Evolutionary conservation across 2,329 filamentous ascomycete species (phyloP).

Genomic region (Xylaria sp.): DNA sequence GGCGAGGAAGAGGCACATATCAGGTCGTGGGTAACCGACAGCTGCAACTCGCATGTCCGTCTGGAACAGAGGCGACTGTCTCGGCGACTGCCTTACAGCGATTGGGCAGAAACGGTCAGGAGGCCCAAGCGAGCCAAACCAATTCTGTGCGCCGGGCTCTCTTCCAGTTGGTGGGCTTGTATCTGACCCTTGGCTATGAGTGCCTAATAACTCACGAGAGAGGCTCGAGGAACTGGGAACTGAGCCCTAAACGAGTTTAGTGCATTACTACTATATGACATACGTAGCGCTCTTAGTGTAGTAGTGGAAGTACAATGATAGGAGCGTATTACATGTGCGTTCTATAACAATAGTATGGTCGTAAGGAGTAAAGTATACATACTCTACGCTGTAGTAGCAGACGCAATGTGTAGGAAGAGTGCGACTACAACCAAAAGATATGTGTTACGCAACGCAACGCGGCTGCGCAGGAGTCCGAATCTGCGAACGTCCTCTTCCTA

Average conservation of each 20-base stretch:
- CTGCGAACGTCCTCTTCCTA: conserved; percentile 43
- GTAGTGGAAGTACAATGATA: not conserved
- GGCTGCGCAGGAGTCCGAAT: conserved; percentile 46
- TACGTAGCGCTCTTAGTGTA: not conserved
- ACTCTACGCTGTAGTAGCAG: not conserved
- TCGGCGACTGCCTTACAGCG: conserved; percentile 47
- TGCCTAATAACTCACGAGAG: conserved; percentile 46
- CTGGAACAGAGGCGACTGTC: conserved; percentile 47
- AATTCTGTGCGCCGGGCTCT: conserved; percentile 53
- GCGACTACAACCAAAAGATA: conserved; percentile 39
- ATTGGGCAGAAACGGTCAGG: conserved; percentile 57
- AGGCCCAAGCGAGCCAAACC: conserved; percentile 55
- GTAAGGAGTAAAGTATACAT: conserved; percentile 2
- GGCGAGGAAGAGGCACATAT: conserved; percentile 12
- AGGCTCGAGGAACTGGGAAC: conserved; percentile 45
- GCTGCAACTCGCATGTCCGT: conserved; percentile 40
- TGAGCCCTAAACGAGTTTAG: conserved; percentile 46
- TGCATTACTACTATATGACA: conserved; percentile 33
- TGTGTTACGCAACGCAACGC: conserved; percentile 48
- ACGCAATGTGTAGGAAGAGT: conserved; percentile 3
- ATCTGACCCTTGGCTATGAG: conserved; percentile 50
- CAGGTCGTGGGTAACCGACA: conserved; percentile 19
- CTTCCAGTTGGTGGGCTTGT: conserved; percentile 59
- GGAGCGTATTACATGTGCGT: not conserved
- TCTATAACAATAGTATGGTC: not conserved